Conservation (phyloP, 2,329 filamentous ascomycete species). For the Fusarium proliferatum region DNA sequence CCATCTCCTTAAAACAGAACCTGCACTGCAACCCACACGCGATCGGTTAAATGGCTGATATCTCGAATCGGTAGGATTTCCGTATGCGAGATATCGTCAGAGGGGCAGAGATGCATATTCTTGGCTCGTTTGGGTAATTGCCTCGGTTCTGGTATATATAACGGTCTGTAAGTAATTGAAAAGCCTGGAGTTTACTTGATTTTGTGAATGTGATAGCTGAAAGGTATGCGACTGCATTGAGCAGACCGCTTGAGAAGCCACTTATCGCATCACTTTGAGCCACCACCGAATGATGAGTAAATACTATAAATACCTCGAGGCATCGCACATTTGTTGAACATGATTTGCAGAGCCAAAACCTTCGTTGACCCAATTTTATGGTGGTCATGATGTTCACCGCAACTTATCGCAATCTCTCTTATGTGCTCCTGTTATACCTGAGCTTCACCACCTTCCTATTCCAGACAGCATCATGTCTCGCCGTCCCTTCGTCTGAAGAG, state of each 20-base stretch:
- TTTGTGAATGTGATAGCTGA: neutral
- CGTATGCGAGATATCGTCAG: neutral
- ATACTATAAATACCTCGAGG: neutral
- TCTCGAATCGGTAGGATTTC: neutral
- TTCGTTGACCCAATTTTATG: neutral
- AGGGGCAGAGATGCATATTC: neutral
- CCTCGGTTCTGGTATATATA: neutral
- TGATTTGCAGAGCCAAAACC: rapidly evolving
- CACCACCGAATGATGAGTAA: neutral
- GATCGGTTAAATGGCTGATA: neutral
- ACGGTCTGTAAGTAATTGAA: neutral
- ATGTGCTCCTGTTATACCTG: neutral
- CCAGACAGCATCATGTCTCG: neutral
- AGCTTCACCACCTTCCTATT: neutral
- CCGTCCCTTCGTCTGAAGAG: neutral
- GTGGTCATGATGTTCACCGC: neutral
- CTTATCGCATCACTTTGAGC: neutral
- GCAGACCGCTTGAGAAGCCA: neutral
- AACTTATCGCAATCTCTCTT: neutral
- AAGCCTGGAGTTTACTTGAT: neutral
- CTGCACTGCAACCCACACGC: neutral
- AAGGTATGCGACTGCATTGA: neutral
- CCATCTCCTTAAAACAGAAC: neutral
- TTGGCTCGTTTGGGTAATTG: neutral
- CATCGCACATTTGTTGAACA: rapidly evolving